phyloP scores from a whole-genome alignment of 1,284 basidiomycete species.

The Melampsora larici-populina region DNA sequence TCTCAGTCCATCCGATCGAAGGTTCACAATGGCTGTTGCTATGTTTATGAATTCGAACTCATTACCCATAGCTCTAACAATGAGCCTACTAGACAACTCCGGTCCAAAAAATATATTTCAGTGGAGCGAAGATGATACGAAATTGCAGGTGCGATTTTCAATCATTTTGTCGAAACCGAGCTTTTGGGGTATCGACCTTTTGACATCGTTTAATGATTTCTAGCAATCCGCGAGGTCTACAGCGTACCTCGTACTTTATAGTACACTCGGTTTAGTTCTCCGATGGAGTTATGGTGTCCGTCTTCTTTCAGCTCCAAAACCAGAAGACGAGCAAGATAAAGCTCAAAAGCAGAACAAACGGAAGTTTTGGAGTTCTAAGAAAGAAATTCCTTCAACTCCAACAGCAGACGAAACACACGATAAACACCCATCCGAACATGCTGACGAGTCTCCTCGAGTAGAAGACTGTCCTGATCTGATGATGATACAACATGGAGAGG shows the following conservation, averaged over 20 bases:
- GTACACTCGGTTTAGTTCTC: constrained; percentile 56
- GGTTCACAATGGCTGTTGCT: constrained; percentile 54
- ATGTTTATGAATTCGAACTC: constrained; percentile 50
- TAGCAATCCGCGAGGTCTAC: constrained; percentile 47
- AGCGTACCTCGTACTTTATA: constrained; percentile 55
- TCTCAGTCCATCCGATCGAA: constrained; percentile 53
- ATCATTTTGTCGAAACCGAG: too few relatives aligned
- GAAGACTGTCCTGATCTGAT: not conserved
- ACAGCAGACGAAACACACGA: not conserved
- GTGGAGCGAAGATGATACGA: constrained; percentile 50
- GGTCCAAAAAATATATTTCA: constrained; percentile 44
- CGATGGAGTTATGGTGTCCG: constrained; percentile 56
- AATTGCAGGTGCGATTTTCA: constrained; percentile 42
- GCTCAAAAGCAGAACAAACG: too few relatives aligned
- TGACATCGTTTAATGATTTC: not conserved
- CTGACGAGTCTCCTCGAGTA: not conserved
- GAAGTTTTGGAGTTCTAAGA: too few relatives aligned
- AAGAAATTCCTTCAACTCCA: not conserved
- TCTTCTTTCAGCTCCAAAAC: constrained; percentile 52
- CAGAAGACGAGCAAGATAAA: not conserved
- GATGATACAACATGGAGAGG: constrained; percentile 15
- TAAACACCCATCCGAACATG: not conserved
- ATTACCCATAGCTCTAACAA: constrained; percentile 57
- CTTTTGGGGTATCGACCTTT: too few relatives aligned
- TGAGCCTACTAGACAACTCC: constrained; percentile 55